Percentiles rank a stretch among this genome's conserved stretches.
phyloP scores from a whole-genome alignment of 495 filamentous ascomycete species.

The Xylaria grammica region DNA sequence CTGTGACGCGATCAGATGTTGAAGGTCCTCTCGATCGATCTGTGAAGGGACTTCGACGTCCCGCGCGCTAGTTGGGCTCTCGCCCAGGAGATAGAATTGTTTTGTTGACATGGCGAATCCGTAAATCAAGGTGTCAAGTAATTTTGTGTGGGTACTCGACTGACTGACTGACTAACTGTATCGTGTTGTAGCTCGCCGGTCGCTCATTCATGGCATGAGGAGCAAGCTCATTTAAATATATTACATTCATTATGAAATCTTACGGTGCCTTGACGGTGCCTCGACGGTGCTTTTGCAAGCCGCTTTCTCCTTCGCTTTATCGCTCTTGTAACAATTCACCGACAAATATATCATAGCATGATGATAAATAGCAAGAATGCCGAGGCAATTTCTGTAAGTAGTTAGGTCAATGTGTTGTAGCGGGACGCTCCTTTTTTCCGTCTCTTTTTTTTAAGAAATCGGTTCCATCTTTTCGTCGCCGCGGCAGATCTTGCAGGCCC shows the following conservation, averaged over 20 bases:
- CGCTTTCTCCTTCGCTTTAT: constrained; percentile 2
- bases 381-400: constrained; percentile 9
- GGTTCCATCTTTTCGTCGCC: neutral
- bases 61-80: constrained; percentile 42
- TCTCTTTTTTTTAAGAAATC: too few species aligned
- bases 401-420: neutral
- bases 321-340: neutral
- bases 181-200: neutral
- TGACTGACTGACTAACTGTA: neutral
- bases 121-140: neutral
- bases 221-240: neutral
- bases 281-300: too few species aligned
- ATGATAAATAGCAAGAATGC: neutral
- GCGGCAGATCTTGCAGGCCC: neutral
- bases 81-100: constrained; percentile 52
- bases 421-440: too few species aligned
- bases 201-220: neutral
- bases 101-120: constrained; percentile 41
- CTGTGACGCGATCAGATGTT: constrained; percentile 46
- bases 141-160: too few species aligned
- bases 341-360: neutral
- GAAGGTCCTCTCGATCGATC: constrained; percentile 40
- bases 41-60: constrained; percentile 45
- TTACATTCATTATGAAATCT: neutral
- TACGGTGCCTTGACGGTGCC: neutral